Base-by-base conservation (phyloP, 2,329 filamentous ascomycete genomes). In the Diaporthe amygdali region DNA sequence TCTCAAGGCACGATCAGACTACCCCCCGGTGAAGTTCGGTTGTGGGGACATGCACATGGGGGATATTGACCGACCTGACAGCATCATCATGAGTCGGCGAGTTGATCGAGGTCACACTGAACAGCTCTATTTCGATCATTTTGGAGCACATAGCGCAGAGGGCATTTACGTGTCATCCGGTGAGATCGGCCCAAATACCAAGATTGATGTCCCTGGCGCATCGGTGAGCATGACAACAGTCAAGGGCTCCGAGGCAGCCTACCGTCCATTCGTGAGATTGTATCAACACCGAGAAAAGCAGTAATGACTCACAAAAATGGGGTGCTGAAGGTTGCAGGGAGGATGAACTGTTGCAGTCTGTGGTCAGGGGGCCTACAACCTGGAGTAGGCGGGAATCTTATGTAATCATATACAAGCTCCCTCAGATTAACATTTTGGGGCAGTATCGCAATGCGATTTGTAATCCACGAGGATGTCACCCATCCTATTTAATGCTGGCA, bases 121-220 rank as follows among this genome's bases (percentile, higher is more conserved):
- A 54, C 34, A 66, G 37, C 34, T 71, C 15, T 41, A 12, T 30
- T 49, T n/a, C 6, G 49, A 54, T 54, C 71, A 73, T 44, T 73
- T 73, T 55, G 71, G 71, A 9, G 71, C 64, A 1, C 46, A 68
- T 27, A 73, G 72, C 44, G 46, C 69, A 32, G 54, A 76, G 73
- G 44, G 74, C 10, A 39, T 76, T 1, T 59, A 54, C 66, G 69
- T 39, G 5, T 52, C 41, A 7, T 14, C 39, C 41, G 39, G 20
- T 68, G 71, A 56, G 14, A 54, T 44, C 59, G 71, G 69, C 76
- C 76, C 61, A 68, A 73, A 71, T 69, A 80, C 71, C 22, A 69
- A 74, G 7, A 49, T 79, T 8, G 68, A 78, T 37, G 66, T 67
- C 12, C 71, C 69, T 34, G 71, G 71, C 27, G 55, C 69, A 30